A percentile compares a stretch with the other conserved stretches of the same genome.
Conservation (phyloP, 1,284 basidiomycete species). For the Ustilago sp. region DNA sequence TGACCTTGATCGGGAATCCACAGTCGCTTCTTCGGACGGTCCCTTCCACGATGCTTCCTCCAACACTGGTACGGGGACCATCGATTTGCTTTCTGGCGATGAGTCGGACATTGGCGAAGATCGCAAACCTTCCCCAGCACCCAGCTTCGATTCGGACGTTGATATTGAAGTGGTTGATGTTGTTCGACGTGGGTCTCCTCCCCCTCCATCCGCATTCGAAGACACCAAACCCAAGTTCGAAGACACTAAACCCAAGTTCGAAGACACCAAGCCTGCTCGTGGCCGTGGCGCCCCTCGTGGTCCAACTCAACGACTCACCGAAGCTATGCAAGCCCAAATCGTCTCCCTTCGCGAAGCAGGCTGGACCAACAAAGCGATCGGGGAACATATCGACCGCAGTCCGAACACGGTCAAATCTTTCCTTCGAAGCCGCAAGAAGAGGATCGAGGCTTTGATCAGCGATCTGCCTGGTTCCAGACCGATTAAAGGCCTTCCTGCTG, state of each 20-base stretch:
- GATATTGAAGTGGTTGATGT: not conserved
- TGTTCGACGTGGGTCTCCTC: not conserved
- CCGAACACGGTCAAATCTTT: conserved; percentile 10
- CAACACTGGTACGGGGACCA: not conserved
- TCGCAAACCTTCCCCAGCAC: not conserved
- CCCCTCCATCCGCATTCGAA: not conserved
- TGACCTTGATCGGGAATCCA: not conserved
- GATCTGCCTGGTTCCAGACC: conserved; percentile 9
- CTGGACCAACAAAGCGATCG: conserved; percentile 8
- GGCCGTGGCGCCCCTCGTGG: not conserved
- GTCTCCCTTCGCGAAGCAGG: conserved; percentile 15
- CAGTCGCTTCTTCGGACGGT: not conserved
- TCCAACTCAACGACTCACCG: not conserved
- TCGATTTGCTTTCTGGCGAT: not conserved
- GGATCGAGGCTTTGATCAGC: not conserved
- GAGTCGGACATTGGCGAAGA: conserved; percentile 3
- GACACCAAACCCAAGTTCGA: not conserved
- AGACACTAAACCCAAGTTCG: not conserved
- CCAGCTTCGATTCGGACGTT: not conserved
- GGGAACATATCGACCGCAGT: conserved; percentile 4
- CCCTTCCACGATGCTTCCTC: conserved; percentile 5
- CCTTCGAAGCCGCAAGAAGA: conserved; percentile 1
- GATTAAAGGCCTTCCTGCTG: not conserved
- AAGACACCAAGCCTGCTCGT: not conserved
- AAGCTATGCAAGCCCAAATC: conserved; percentile 13